Evolutionary conservation across 441 rosid genomes (phyloP).

Genomic region (Corymbia citriodora): DNA sequence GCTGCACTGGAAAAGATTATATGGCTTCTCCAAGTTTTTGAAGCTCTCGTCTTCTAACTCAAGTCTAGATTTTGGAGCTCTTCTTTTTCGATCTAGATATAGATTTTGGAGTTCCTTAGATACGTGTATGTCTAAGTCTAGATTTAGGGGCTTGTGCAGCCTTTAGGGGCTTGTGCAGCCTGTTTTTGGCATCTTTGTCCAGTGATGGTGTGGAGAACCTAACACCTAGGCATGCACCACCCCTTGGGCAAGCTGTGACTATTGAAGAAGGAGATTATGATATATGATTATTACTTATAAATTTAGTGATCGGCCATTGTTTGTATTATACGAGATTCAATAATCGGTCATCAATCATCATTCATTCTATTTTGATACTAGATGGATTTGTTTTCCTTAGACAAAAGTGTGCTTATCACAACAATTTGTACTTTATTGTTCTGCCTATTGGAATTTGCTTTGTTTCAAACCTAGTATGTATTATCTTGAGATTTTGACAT

Average conservation of each 20-base stretch:
- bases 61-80: background rate
- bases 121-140: too few relatives aligned
- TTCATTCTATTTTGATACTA: too few relatives aligned
- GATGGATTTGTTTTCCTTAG: too few relatives aligned
- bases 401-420: fast-evolving
- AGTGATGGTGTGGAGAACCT: background rate
- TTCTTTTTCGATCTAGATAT: background rate
- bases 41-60: background rate
- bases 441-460: fast-evolving
- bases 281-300: background rate
- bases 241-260: too few relatives aligned
- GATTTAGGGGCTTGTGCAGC: background rate
- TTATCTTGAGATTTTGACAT: too few relatives aligned
- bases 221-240: background rate
- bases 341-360: fast-evolving
- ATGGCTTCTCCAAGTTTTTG: background rate
- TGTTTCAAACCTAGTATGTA: too few relatives aligned
- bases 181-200: fast-evolving
- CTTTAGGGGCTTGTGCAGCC: background rate
- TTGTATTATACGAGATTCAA: background rate
- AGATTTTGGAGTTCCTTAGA: background rate
- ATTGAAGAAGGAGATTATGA: too few relatives aligned
- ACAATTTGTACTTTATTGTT: background rate
- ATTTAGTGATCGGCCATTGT: too few relatives aligned
- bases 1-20: background rate